These are phyloP conservation scores for Zoysia japonica DNA, from an alignment of 176 grass and related monocot species.

Conservation along the genomic window DNA sequence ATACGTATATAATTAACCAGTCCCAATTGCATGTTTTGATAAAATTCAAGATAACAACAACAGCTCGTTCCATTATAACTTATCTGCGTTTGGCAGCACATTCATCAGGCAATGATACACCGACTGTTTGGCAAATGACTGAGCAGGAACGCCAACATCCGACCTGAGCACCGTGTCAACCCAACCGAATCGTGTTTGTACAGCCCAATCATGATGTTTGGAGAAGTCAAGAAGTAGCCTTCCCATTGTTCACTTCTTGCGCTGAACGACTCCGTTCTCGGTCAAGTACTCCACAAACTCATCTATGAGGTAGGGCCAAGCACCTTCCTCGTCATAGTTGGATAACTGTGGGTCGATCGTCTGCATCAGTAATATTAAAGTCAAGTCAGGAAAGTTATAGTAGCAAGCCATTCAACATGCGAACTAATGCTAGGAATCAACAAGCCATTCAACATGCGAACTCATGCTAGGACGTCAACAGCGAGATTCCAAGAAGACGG, in stretches of 20 bases:
- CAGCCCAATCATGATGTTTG: slow-evolving; percentile 48
- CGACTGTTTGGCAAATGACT: slow-evolving; percentile 26
- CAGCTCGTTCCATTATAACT: slow-evolving; percentile 24
- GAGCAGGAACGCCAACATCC: slow-evolving; percentile 29
- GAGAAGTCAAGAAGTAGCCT: slow-evolving; percentile 13
- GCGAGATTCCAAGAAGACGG: not conserved
- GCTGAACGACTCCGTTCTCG: slow-evolving; percentile 73
- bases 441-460: slow-evolving; percentile 14
- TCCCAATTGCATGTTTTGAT: slow-evolving; percentile 8
- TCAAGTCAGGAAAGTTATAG: slow-evolving; percentile 22
- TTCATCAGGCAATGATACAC: slow-evolving; percentile 34
- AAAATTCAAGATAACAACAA: slow-evolving; percentile 1
- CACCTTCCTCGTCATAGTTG: slow-evolving; percentile 93
- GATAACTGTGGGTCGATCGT: slow-evolving; percentile 84
- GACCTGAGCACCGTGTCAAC: slow-evolving; percentile 27
- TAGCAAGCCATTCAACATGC: not conserved
- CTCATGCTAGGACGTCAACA: not conserved
- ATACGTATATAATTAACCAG: slow-evolving; percentile 8
- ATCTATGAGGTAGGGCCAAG: slow-evolving; percentile 98
- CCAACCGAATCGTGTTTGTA: slow-evolving; percentile 40
- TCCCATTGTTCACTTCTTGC: slow-evolving; percentile 47
- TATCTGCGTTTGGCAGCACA: slow-evolving; percentile 25
- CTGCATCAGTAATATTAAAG: slow-evolving; percentile 36
- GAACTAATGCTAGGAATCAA: not conserved
- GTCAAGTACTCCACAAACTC: slow-evolving; percentile 96